Percentiles rank a stretch among this genome's conserved stretches.
Conservation (phyloP, 2,329 filamentous ascomycete species). For the Fusarium pseudonygamai region DNA sequence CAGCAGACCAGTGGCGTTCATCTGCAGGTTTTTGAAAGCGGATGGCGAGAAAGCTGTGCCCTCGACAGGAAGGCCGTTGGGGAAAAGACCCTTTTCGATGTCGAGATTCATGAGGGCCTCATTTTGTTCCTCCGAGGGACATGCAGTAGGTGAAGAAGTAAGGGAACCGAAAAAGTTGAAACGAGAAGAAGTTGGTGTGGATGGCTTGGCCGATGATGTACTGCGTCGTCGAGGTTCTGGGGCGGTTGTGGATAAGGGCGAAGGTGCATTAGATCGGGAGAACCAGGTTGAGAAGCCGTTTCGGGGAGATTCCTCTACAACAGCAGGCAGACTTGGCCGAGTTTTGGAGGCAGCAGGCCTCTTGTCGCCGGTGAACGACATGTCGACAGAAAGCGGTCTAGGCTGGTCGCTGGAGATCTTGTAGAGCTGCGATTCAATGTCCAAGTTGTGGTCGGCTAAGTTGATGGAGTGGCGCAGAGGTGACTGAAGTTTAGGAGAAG, state of each 20-base stretch:
- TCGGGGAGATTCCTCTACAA: slow-evolving; percentile 30
- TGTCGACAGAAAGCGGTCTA: slow-evolving; percentile 45
- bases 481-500: slow-evolving; percentile 44
- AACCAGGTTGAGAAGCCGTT: slow-evolving; percentile 39
- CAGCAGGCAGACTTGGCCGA: slow-evolving; percentile 19
- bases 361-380: slow-evolving; percentile 47
- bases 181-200: slow-evolving; percentile 48
- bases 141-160: slow-evolving; percentile 53
- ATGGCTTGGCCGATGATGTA: slow-evolving; percentile 46
- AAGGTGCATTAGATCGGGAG: slow-evolving; percentile 27
- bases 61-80: slow-evolving; percentile 52
- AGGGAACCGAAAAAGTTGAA: slow-evolving; percentile 59
- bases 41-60: slow-evolving; percentile 66
- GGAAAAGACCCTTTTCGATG: slow-evolving; percentile 64
- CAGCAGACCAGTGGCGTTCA: slow-evolving; percentile 65
- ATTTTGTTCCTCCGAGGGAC: slow-evolving; percentile 46
- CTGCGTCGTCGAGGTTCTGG: slow-evolving; percentile 27
- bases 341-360: slow-evolving; percentile 16
- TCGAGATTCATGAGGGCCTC: slow-evolving; percentile 67
- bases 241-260: slow-evolving; percentile 25
- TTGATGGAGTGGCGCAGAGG: slow-evolving; percentile 46
- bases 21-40: slow-evolving; percentile 69
- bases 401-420: slow-evolving; percentile 14
- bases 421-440: slow-evolving; percentile 24
- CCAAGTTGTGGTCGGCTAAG: slow-evolving; percentile 30